phyloP scores from a whole-genome alignment of 2,329 filamentous ascomycete species.

The Calonectria pauciramosa region DNA sequence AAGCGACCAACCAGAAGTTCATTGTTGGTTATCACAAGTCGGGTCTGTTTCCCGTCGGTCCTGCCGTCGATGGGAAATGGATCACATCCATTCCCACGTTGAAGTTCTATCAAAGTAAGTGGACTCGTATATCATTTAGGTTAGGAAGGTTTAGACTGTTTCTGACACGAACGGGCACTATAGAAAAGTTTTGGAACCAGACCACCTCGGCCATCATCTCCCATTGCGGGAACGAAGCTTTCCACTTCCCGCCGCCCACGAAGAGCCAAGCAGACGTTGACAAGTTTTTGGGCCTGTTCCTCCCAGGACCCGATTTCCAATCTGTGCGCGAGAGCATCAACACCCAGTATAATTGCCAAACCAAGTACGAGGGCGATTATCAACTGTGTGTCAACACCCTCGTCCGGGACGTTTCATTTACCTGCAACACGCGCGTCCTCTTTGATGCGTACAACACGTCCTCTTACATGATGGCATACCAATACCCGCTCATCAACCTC shows the following conservation, averaged over 20 bases:
- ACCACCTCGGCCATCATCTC: neutral
- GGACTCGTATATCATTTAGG: no score
- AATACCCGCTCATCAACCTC: neutral
- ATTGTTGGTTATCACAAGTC: constrained; percentile 1
- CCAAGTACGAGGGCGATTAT: no score
- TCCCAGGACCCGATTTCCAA: no score
- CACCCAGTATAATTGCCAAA: constrained; percentile 2
- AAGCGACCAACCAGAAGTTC: constrained; percentile 14
- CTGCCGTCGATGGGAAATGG: constrained; percentile 24
- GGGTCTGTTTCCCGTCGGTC: constrained; percentile 31
- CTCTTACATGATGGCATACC: constrained; percentile 26
- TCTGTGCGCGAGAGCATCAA: no score
- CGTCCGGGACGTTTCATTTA: constrained; percentile 26
- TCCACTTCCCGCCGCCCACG: neutral
- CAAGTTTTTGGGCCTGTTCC: neutral
- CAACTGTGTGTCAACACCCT: no score
- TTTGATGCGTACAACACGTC: constrained; percentile 1
- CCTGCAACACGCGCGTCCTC: constrained; percentile 29
- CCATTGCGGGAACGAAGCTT: neutral
- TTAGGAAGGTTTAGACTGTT: no score
- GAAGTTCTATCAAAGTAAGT: no score
- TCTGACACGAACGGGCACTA: neutral
- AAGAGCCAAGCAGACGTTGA: neutral
- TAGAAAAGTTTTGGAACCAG: neutral
- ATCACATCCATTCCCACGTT: neutral